These are phyloP conservation scores for Allium sativum DNA, from an alignment of 106 monocot species.

Conservation along the genomic window DNA sequence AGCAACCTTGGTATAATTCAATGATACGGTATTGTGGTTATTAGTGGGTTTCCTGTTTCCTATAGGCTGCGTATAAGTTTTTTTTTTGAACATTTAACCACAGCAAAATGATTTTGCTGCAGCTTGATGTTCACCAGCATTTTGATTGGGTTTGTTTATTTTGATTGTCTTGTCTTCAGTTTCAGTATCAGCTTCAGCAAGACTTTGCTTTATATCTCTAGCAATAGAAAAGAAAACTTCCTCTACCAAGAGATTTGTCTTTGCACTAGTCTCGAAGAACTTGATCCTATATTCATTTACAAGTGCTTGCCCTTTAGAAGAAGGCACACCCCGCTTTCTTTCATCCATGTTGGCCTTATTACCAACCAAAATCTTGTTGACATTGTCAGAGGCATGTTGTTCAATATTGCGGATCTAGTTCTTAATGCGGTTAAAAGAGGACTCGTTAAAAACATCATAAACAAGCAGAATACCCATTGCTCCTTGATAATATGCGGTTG, in stretches of 20 bases:
- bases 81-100: constrained; percentile 13
- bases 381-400: constrained; percentile 84
- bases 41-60: too few species aligned
- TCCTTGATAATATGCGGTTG: too few species aligned
- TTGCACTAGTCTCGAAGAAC: constrained; percentile 62
- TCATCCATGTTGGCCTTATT: constrained; percentile 94
- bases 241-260: constrained; percentile 56
- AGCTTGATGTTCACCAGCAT: constrained; percentile 26
- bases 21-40: too few species aligned
- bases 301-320: constrained; percentile 54
- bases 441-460: constrained; percentile 66
- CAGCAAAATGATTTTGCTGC: constrained; percentile 42
- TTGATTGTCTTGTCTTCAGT: constrained; percentile 54
- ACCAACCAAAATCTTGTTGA: constrained; percentile 82
- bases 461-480: constrained; percentile 18
- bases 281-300: constrained; percentile 62
- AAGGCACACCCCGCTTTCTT: constrained; percentile 77
- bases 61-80: too few species aligned
- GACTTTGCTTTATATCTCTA: constrained; percentile 60
- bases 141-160: constrained; percentile 54
- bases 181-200: constrained; percentile 39
- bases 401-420: constrained; percentile 90
- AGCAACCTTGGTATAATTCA: too few species aligned
- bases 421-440: constrained; percentile 73
- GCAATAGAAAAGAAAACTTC: constrained; percentile 65